Conservation (phyloP, 805 yeast genomes). For the Priceomyces carsonii region DNA sequence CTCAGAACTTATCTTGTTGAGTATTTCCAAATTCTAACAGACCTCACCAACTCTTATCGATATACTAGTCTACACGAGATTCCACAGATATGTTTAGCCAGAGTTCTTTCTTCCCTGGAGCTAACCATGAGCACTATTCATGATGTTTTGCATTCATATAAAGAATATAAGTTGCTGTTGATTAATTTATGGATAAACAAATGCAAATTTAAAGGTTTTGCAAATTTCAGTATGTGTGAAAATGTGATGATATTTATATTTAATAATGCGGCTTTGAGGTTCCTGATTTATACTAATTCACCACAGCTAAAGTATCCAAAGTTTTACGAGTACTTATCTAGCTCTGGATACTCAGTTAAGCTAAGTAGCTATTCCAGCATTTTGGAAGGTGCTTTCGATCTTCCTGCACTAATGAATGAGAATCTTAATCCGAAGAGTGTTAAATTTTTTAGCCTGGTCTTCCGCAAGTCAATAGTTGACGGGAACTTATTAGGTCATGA, state of each 20-base stretch:
- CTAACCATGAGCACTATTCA: background rate
- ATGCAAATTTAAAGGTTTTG: conserved; percentile 11
- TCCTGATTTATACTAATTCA: conserved; percentile 20
- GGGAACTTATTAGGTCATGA: conserved; percentile 10
- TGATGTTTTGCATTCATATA: background rate
- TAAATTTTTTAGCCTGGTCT: conserved; percentile 7
- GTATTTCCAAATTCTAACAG: background rate
- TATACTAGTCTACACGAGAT: conserved; percentile 1
- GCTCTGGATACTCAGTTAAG: conserved; percentile 6
- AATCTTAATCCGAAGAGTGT: conserved; percentile 1
- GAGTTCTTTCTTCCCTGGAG: background rate
- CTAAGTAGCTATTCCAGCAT: conserved; percentile 7
- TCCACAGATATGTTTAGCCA: background rate
- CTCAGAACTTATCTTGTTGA: conserved; percentile 1
- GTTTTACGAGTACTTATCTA: conserved; percentile 19
- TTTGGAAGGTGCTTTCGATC: conserved; percentile 8
- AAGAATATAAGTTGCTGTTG: conserved; percentile 12
- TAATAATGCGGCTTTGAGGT: conserved; percentile 11
- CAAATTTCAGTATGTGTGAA: conserved; percentile 18
- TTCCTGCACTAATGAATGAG: conserved; percentile 8
- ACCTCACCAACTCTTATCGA: background rate
- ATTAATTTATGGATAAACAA: conserved; percentile 17
- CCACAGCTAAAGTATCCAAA: conserved; percentile 26
- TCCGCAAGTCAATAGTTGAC: conserved; percentile 7
- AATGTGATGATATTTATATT: conserved; percentile 14